phyloP scores from a whole-genome alignment of 164 flowering plant species.

The Stephania yunnanensis region DNA sequence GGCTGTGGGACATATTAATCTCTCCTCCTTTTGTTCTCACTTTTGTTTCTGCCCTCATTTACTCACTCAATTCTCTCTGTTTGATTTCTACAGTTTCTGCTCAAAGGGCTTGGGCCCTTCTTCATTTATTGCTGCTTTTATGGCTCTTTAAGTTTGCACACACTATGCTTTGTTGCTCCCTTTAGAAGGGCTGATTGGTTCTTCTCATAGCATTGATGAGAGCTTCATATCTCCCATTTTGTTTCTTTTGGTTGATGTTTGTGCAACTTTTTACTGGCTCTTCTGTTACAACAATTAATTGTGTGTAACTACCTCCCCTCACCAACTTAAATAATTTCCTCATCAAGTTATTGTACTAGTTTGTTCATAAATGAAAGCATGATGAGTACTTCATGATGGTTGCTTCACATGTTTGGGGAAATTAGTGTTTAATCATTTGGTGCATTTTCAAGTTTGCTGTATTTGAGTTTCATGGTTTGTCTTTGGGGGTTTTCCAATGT shows the following conservation, averaged over 20 bases:
- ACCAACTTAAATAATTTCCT: conserved; percentile 3
- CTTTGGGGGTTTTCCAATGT: no score
- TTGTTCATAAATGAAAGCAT: conserved; percentile 2
- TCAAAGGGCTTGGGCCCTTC: conserved; percentile 10
- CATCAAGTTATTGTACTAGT: background rate
- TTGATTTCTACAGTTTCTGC: conserved; percentile 12
- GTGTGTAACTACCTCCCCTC: conserved; percentile 34
- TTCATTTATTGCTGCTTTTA: conserved; percentile 26
- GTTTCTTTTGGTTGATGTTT: conserved; percentile 3
- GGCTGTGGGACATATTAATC: conserved; percentile 7
- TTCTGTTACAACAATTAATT: conserved; percentile 29
- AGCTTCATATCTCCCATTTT: conserved; percentile 21
- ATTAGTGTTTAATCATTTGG: background rate
- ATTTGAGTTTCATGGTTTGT: background rate
- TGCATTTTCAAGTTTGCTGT: background rate
- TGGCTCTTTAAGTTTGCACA: conserved; percentile 17
- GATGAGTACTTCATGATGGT: conserved; percentile 3
- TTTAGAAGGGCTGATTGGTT: conserved; percentile 18
- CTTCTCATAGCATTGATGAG: conserved; percentile 23
- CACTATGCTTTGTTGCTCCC: conserved; percentile 16
- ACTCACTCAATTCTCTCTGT: conserved; percentile 2
- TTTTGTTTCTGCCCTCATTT: background rate
- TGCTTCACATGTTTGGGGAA: background rate
- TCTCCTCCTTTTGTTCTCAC: conserved; percentile 7
- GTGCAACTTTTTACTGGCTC: conserved; percentile 2